Evolutionary conservation across 2,329 filamentous ascomycete genomes (phyloP), one percentile per base, ranked within the genome.

Genomic region (Talaromyces sp.): DNA sequence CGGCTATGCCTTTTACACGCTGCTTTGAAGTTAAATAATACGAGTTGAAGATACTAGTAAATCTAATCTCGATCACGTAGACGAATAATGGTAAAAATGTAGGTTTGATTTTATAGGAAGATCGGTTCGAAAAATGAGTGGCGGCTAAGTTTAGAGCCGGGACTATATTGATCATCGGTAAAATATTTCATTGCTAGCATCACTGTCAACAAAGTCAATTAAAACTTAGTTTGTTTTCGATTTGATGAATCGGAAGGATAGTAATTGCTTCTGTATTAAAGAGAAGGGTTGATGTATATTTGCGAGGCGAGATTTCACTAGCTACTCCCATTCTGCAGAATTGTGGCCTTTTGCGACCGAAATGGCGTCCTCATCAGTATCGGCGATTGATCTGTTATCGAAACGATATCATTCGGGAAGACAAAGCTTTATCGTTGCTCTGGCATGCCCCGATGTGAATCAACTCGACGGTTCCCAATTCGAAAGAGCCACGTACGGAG

Each of bases 391-490:
- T 35, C 15, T 11, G 25, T 31, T 61, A 10, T 61, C 59, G 19
- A 25, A 27, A 31, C 45, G 35, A 10, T 61, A 61, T 22, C 22
- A 19, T 6, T 17, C 41, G 6, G 22, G 17, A 5, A 61, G 39
- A n/a, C 59, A 61, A 33, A 49, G 59, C 31, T 61, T 47, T 17
- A 50, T 61, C 22, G 17, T 61, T 19, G 31, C 43, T 39, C 27
- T 61, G 13, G 43, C 43, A 22, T 33, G 33, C 17, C 45, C 31
- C 1, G 11, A 49, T 37, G 27, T 61, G 11, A 22, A 31, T 17
- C 31, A 61, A 25, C 27, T 61, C 13, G 59, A 39, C 25, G 7
- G n/a, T 22, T 3, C 41, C 27, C 4, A 37, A 10, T 11, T 61
- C 17, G 47, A 61, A 35, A 45, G 45, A 11, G 59, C 45, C n/a